These are phyloP conservation scores for Primulina huaijiensis DNA, from an alignment of 257 asterid species.

Conservation along the genomic window DNA sequence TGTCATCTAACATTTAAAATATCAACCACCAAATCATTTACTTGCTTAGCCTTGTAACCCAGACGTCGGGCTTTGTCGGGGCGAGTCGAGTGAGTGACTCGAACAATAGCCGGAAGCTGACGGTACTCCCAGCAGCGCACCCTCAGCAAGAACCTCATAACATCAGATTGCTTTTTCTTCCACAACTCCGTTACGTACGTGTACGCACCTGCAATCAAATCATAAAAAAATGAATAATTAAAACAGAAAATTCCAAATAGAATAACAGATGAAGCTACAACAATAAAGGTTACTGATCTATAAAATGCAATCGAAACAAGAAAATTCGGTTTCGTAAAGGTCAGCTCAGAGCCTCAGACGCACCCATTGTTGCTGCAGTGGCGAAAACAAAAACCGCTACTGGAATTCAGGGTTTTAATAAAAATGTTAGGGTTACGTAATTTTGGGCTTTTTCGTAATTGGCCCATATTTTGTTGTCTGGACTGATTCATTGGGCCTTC, in stretches of 20 bases:
- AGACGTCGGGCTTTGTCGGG: constrained; percentile 75
- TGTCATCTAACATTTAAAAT: too few species aligned
- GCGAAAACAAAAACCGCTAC: neutral
- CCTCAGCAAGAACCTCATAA: constrained; percentile 60
- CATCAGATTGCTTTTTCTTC: constrained; percentile 72
- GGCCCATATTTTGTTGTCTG: too few species aligned
- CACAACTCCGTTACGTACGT: constrained; percentile 62
- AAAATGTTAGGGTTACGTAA: too few species aligned
- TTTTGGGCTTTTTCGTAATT: neutral
- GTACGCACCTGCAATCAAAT: constrained; percentile 50
- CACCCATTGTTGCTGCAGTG: neutral
- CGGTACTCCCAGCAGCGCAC: constrained; percentile 77
- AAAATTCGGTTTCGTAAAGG: neutral
- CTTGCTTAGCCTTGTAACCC: constrained; percentile 76
- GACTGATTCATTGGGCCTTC: neutral
- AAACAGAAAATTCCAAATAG: neutral
- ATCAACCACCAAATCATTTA: constrained; percentile 5
- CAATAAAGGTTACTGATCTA: too few species aligned
- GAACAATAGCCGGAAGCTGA: constrained; percentile 64
- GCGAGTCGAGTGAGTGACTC: constrained; percentile 60
- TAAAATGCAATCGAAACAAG: neutral
- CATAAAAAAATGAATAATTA: neutral
- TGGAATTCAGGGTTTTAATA: neutral
- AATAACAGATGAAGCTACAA: neutral
- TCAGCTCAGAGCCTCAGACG: neutral